phyloP scores from a whole-genome alignment of 257 asterid species.

The Paraleonurus japonicus region DNA sequence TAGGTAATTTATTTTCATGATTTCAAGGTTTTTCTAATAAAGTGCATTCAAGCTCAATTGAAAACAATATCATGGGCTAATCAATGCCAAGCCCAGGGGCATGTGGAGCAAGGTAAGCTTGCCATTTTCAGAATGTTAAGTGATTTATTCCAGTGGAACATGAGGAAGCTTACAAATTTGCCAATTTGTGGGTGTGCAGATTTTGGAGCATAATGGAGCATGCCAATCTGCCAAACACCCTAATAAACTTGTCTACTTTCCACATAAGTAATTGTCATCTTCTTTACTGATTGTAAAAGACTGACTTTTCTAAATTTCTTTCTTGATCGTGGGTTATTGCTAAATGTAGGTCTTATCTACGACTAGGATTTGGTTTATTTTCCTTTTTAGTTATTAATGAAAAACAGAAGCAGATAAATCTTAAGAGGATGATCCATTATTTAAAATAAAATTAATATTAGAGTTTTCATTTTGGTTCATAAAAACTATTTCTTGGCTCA shows the following conservation, averaged over 20 bases:
- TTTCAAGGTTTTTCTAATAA: neutral
- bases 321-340: neutral
- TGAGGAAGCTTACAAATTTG: neutral
- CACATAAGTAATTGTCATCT: neutral
- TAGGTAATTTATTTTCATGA: neutral
- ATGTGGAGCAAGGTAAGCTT: neutral
- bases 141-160: neutral
- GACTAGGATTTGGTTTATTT: neutral
- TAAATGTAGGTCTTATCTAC: neutral
- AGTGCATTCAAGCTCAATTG: neutral
- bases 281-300: neutral
- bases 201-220: neutral
- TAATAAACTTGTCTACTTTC: neutral
- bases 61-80: neutral
- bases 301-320: neutral
- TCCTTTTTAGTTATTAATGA: neutral
- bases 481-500: neutral
- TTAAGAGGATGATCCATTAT: neutral
- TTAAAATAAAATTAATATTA: neutral
- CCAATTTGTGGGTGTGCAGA: neutral
- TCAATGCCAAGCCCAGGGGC: neutral
- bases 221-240: neutral
- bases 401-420: neutral
- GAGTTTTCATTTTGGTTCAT: conserved; percentile 3
- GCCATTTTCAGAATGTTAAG: neutral